Base-by-base conservation (phyloP, 2,329 filamentous ascomycete species). In the Sarocladium brachiariae region DNA sequence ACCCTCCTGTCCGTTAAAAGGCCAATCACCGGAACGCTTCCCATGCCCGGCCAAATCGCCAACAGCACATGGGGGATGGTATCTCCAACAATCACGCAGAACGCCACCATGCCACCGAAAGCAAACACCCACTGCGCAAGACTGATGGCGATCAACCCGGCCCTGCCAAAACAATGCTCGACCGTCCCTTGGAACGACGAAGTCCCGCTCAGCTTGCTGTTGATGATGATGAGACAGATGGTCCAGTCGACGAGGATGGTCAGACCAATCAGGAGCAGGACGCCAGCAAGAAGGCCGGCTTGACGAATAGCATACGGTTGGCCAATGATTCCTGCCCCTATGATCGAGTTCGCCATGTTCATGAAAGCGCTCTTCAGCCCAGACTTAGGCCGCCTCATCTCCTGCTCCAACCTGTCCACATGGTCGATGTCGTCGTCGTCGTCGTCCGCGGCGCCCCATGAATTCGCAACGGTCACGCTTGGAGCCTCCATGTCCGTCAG, bases 281-380 rank as follows among this genome's bases (percentile, higher is more conserved):
- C 75, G 24, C 93, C 93, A 33, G 87, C 85, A 14, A 88, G 65
- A 59, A 99, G 78, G 6, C 93, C 93, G 7, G 93, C 93, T 71
- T 97, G 91, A 52, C 82, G 83, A 63, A 99, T 86, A n/a, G 93
- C 93, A 69, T 97, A 99, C 11, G 93, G 91, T 70, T 99, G 93
- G 3, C 88, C 82, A 61, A 86, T 85, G 66, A 86, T 86, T 49
- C 83, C 82, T 2, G 83, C 83, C 34, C 83, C 83, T 58, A 99
- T 96, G 65, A 99, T 99, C 60, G 88, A 95, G 72, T 99, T 99
- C 55, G 93, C 92, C 93, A 99, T 99, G 70, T 99, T 99, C 90
- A 97, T 96, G 59, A 99, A 97, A 2, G 93, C 92, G 64, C 86
- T 89, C 55, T 80, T 77, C 70, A 97, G 77, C 4, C 87, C 86